Conservation (phyloP, 148 eudicot genomes). For the Chenopodium album region DNA sequence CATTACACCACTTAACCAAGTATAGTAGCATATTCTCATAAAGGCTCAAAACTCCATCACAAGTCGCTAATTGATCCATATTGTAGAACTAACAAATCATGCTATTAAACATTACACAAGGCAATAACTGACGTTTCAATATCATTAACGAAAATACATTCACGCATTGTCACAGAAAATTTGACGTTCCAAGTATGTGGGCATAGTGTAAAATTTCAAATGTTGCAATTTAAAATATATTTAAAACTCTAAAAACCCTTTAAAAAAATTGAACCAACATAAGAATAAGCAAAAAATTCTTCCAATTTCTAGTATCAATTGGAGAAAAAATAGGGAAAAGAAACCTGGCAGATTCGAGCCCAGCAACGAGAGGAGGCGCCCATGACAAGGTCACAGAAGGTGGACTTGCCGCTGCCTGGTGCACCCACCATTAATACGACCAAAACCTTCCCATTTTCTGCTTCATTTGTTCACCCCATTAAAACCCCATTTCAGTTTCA, state of each 20-base stretch:
- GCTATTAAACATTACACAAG: too few species aligned
- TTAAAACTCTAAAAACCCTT: too few species aligned
- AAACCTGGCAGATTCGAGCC: constrained; percentile 93
- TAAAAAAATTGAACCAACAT: too few species aligned
- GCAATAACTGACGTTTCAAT: too few species aligned
- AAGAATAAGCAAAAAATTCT: background rate
- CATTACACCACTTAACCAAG: too few species aligned
- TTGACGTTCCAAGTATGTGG: too few species aligned
- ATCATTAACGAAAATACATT: too few species aligned
- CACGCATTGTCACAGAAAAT: too few species aligned
- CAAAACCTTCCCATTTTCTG: constrained; percentile 35
- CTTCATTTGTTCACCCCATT: constrained; percentile 20
- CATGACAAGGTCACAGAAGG: constrained; percentile 74
- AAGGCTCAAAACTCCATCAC: background rate
- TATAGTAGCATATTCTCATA: background rate
- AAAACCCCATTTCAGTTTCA: background rate
- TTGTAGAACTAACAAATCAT: background rate
- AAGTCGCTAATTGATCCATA: background rate
- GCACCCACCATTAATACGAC: constrained; percentile 74
- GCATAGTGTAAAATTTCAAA: too few species aligned
- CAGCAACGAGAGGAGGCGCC: constrained; percentile 59
- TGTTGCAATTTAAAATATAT: too few species aligned
- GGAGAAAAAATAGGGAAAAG: background rate
- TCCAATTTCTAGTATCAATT: background rate
- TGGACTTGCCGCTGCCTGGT: constrained; percentile 97